Evolutionary conservation across 1,284 basidiomycete species (phyloP).

Genomic region (Trichosporon sp.): DNA sequence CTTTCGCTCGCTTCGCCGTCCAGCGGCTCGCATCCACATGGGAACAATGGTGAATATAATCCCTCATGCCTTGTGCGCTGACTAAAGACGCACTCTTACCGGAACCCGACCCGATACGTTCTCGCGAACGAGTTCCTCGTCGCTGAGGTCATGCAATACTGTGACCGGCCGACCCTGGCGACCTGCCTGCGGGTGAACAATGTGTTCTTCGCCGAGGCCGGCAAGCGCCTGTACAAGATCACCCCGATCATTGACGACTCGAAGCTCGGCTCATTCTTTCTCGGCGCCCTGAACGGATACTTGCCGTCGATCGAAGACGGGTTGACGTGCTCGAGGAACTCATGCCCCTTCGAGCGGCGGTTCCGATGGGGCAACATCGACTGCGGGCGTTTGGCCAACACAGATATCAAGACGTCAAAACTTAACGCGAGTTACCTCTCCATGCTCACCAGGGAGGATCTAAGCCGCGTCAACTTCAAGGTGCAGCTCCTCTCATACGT

Average conservation of each 20-base stretch:
- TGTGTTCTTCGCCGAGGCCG: not conserved
- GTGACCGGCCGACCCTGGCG: not conserved
- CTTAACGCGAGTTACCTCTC: not conserved
- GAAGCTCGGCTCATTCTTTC: not conserved
- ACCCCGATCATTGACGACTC: not conserved
- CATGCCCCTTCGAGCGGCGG: not conserved
- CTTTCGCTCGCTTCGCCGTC: not conserved
- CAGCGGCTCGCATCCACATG: not conserved
- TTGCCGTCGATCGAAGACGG: not conserved
- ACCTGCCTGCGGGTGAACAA: not conserved
- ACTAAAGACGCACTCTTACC: not conserved
- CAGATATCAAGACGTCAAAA: not conserved
- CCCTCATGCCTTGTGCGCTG: too few relatives aligned
- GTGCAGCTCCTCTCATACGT: not conserved
- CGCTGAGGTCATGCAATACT: conserved; percentile 10
- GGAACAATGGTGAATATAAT: not conserved
- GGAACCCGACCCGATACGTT: not conserved
- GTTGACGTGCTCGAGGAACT: not conserved
- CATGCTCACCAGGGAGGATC: not conserved
- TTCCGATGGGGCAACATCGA: not conserved
- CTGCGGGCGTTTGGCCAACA: not conserved
- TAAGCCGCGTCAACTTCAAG: conserved; percentile 6
- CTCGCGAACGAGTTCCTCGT: conserved; percentile 11
- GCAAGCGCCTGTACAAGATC: not conserved
- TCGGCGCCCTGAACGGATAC: not conserved